Evolutionary conservation across 139 green algal species (phyloP).

Genomic region (Marvania coccoides): DNA sequence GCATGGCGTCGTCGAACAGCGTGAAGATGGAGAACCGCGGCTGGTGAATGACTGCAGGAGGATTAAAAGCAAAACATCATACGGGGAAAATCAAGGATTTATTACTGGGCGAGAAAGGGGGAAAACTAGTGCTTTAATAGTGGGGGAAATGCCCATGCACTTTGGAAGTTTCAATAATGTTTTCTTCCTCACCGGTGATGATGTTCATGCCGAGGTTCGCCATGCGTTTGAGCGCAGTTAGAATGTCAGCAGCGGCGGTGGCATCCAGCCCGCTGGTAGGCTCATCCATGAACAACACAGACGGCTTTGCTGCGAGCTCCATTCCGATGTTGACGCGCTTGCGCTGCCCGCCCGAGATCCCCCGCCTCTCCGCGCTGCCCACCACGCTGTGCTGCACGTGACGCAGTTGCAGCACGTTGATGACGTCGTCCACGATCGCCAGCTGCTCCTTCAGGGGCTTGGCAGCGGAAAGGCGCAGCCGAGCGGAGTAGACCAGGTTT

Average conservation of each 20-base stretch:
- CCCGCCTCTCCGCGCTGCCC: slow-evolving; percentile 40
- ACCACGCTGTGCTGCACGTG: slow-evolving; percentile 48
- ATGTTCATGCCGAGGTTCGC: slow-evolving; percentile 62
- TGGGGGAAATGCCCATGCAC: no score
- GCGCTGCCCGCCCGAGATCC: slow-evolving; percentile 66
- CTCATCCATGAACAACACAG: slow-evolving; percentile 59
- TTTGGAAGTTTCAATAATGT: no score
- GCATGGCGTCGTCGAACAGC: slow-evolving; percentile 64
- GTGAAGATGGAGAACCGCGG: slow-evolving; percentile 67
- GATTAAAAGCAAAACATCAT: neutral
- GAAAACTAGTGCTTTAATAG: no score
- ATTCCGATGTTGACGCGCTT: slow-evolving; percentile 78
- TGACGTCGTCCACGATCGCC: slow-evolving; percentile 29
- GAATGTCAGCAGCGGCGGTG: slow-evolving; percentile 60
- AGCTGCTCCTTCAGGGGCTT: slow-evolving; percentile 12
- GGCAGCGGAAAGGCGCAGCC: slow-evolving; percentile 36
- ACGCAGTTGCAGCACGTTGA: slow-evolving; percentile 17
- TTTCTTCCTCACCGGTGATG: no score
- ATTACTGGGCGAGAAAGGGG: no score
- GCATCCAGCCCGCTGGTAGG: slow-evolving; percentile 57
- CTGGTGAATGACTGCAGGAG: slow-evolving; percentile 49
- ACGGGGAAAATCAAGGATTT: no score
- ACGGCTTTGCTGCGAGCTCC: slow-evolving; percentile 61
- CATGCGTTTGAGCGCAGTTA: slow-evolving; percentile 40
- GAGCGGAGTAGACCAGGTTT: slow-evolving; percentile 61